Conservation (phyloP, 768 basidiomycete genomes). For the Solioccasus polychromus region DNA sequence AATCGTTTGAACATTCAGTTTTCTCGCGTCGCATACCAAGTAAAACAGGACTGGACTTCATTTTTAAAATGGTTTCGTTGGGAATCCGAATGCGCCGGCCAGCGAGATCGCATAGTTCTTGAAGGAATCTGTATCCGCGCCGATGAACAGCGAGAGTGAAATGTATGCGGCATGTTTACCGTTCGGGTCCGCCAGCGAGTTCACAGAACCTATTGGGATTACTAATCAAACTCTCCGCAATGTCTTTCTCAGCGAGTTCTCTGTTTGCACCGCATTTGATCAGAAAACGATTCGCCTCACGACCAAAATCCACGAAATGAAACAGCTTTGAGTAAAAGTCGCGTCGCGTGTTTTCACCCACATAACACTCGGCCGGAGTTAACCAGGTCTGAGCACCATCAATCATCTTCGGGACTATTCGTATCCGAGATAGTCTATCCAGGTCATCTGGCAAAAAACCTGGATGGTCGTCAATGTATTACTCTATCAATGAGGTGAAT, state of each 20-base stretch:
- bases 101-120: slow-evolving; percentile 77
- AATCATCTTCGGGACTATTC: slow-evolving; percentile 59
- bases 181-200: slow-evolving; percentile 58
- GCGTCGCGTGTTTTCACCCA: slow-evolving; percentile 47
- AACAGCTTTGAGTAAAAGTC: slow-evolving; percentile 74
- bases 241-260: slow-evolving; percentile 78
- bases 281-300: slow-evolving; percentile 74
- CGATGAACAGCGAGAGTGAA: neutral
- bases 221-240: slow-evolving; percentile 59
- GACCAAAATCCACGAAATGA: slow-evolving; percentile 80
- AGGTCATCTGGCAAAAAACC: slow-evolving; percentile 54
- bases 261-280: slow-evolving; percentile 77
- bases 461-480: slow-evolving; percentile 19
- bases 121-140: slow-evolving; percentile 57
- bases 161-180: slow-evolving; percentile 43
- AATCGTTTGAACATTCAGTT: slow-evolving; percentile 55
- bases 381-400: slow-evolving; percentile 36
- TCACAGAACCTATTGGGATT: slow-evolving; percentile 67
- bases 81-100: slow-evolving; percentile 52
- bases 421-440: slow-evolving; percentile 46
- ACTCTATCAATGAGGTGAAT: neutral
- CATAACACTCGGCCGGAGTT: slow-evolving; percentile 62
- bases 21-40: slow-evolving; percentile 62
- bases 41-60: slow-evolving; percentile 67
- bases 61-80: slow-evolving; percentile 45